Evolutionary conservation across 208 protist species (phyloP).

Genomic region (Tritrichomonas foetus): DNA sequence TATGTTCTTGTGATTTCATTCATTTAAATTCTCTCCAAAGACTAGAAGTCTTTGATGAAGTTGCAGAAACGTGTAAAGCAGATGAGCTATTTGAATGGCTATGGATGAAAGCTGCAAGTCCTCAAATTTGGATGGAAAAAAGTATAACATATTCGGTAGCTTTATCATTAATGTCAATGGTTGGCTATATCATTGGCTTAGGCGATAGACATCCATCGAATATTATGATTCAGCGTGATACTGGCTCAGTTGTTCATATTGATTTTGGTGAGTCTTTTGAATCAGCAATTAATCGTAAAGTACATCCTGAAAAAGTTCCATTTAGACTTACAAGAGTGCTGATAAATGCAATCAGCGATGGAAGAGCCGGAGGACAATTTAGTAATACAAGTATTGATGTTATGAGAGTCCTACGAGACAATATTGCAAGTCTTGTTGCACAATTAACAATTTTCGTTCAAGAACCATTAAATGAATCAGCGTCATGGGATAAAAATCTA

Average conservation of each 20-base stretch:
- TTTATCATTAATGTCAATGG: conserved; percentile 5
- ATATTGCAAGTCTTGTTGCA: conserved; percentile 46
- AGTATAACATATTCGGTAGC: neutral
- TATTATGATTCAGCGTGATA: conserved; percentile 42
- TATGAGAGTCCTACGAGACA: conserved; percentile 44
- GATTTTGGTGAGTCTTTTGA: conserved; percentile 55
- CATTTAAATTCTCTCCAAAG: neutral
- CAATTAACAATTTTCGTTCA: conserved; percentile 50
- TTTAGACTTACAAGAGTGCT: conserved; percentile 60
- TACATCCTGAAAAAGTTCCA: conserved; percentile 53
- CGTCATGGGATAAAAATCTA: neutral
- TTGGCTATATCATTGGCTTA: conserved; percentile 25
- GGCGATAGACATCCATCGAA: conserved; percentile 42
- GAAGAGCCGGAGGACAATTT: conserved; percentile 72
- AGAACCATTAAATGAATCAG: conserved; percentile 40
- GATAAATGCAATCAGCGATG: conserved; percentile 53
- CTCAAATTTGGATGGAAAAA: neutral
- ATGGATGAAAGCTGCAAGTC: neutral
- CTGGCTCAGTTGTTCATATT: conserved; percentile 55
- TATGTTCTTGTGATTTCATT: neutral
- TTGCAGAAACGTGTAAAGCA: neutral
- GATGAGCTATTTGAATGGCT: neutral
- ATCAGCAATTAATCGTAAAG: conserved; percentile 44
- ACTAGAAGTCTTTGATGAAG: neutral
- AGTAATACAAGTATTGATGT: conserved; percentile 66